Percentiles rank a stretch among this genome's conserved stretches.
These are phyloP conservation scores for Geotrichum histeridarum DNA, from an alignment of 1,139 yeast genomes.

Conservation along the genomic window DNA sequence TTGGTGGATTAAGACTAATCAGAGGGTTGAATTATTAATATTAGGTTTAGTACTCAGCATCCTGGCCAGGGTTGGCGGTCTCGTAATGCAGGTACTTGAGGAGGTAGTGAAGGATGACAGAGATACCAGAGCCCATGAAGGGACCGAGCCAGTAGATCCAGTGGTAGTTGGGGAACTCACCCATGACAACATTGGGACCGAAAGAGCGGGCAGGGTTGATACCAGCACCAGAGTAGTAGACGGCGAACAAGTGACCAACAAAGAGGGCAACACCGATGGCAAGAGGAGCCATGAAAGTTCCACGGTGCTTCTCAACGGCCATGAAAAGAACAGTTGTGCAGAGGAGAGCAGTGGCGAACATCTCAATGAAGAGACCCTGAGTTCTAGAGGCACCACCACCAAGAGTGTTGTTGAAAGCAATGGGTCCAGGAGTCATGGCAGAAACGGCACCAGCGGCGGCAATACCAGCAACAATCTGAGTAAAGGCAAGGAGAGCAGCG, in stretches of 20 bases:
- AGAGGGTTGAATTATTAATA: background rate
- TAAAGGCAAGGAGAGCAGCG: conserved; percentile 56
- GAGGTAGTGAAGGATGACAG: conserved; percentile 62
- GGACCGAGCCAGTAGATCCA: conserved; percentile 96
- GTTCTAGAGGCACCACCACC: conserved; percentile 69
- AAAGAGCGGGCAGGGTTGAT: conserved; percentile 86
- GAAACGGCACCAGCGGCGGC: conserved; percentile 89
- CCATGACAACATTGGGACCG: conserved; percentile 75
- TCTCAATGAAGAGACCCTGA: conserved; percentile 78
- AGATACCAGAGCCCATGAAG: conserved; percentile 59
- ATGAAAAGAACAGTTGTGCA: conserved; percentile 74
- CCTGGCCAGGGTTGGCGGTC: conserved; percentile 71
- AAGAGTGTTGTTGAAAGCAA: conserved; percentile 65
- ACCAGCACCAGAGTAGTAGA: conserved; percentile 88
- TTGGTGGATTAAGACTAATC: too few relatives aligned
- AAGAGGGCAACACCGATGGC: conserved; percentile 79
- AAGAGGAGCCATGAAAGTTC: conserved; percentile 76
- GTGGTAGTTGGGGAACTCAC: conserved; percentile 71
- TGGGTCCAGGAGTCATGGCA: conserved; percentile 80
- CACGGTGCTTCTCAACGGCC: conserved; percentile 78
- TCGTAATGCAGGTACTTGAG: conserved; percentile 65
- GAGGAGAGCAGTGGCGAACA: conserved; percentile 63
- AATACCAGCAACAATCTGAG: conserved; percentile 82
- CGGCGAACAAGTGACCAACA: conserved; percentile 75
- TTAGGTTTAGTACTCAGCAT: conserved; percentile 29